Evolutionary conservation across 331 rosid genomes (phyloP).

Genomic region (Arachis monticola): DNA sequence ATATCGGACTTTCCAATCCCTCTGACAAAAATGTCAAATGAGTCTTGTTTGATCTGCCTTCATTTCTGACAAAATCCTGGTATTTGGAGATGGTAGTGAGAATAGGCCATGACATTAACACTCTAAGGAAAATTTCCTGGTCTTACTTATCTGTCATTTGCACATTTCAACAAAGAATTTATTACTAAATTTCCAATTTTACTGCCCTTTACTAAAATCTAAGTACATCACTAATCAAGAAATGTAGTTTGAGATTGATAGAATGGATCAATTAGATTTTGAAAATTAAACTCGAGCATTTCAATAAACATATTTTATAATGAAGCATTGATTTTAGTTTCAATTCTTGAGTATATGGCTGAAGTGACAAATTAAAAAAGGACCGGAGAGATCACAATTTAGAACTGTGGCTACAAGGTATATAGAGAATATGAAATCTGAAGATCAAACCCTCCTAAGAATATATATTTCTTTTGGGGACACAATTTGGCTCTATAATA

Average conservation of each 20-base stretch:
- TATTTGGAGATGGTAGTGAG: constrained; percentile 39
- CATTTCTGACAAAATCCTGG: constrained; percentile 84
- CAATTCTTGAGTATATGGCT: background rate
- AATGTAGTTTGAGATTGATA: background rate
- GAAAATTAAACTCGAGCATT: background rate
- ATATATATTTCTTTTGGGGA: constrained; percentile 15
- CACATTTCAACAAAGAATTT: background rate
- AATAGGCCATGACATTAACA: constrained; percentile 27
- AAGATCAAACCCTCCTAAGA: constrained; percentile 24
- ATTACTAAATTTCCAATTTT: no score
- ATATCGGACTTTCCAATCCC: constrained; percentile 79
- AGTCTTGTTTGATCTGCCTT: constrained; percentile 72
- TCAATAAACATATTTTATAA: no score
- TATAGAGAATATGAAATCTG: background rate
- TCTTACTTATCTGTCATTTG: background rate
- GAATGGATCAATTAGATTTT: background rate
- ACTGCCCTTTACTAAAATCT: background rate
- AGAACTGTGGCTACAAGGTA: background rate
- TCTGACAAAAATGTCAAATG: constrained; percentile 77
- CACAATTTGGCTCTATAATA: background rate
- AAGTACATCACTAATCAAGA: background rate
- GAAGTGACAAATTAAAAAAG: background rate
- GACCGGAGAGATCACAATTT: background rate
- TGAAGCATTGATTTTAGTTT: background rate
- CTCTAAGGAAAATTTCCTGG: background rate